Evolutionary conservation across 208 protist genomes (phyloP).

Genomic region (Trypanosoma rangeli): DNA sequence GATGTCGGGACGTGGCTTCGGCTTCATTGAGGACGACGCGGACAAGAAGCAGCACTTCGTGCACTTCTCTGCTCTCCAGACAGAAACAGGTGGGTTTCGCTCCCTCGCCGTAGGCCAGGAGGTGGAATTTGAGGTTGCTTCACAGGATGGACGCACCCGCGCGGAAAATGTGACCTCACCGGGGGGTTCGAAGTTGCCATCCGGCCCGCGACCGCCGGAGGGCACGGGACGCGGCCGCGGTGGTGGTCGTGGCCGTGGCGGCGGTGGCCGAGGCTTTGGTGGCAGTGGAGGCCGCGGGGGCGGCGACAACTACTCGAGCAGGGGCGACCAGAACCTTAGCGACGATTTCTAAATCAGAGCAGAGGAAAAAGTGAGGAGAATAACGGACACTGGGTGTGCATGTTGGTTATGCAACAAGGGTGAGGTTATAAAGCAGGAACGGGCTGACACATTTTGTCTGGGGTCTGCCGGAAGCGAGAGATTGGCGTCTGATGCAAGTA

Average conservation of each 20-base stretch:
- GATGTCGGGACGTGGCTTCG: conserved; percentile 88
- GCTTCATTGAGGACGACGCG: conserved; percentile 88
- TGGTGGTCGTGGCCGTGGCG: conserved; percentile 32
- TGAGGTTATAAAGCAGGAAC: conserved; percentile 3
- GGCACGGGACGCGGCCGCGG: conserved; percentile 43
- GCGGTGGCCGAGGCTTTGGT: conserved; percentile 20
- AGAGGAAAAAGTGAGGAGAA: neutral
- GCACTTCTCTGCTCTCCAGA: conserved; percentile 89
- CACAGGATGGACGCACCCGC: conserved; percentile 85
- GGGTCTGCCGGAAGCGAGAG: neutral
- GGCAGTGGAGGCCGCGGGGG: conserved; percentile 15
- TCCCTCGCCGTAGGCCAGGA: conserved; percentile 83
- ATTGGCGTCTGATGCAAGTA: neutral
- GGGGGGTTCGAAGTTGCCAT: conserved; percentile 80
- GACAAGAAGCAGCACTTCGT: conserved; percentile 94
- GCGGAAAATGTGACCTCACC: conserved; percentile 86
- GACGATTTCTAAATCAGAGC: conserved; percentile 71
- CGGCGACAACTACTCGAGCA: conserved; percentile 34
- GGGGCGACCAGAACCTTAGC: conserved; percentile 71
- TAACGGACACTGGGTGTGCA: neutral
- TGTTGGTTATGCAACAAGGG: neutral
- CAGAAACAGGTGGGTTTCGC: conserved; percentile 86
- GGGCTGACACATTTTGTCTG: neutral
- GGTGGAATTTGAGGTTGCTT: conserved; percentile 90
- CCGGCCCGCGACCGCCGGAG: conserved; percentile 74